Conservation (phyloP, 108 stramenopile species). For the Cyclostephanos tholiformis region DNA sequence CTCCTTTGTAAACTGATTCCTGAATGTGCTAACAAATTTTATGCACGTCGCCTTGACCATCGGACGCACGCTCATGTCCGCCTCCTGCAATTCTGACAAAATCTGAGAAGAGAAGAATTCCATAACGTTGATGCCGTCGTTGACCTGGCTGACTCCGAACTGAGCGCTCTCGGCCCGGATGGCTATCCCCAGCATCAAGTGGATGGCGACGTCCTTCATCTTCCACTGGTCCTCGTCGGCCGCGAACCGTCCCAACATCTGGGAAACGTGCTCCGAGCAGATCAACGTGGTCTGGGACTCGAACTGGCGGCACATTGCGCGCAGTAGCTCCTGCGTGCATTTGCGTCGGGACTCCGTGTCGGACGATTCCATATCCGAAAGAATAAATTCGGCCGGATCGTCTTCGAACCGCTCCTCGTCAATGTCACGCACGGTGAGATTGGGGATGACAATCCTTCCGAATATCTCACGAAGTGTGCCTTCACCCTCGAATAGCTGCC, state of each 20-base stretch:
- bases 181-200: slow-evolving; percentile 92
- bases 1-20: slow-evolving; percentile 86
- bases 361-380: slow-evolving; percentile 94
- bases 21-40: slow-evolving; percentile 96
- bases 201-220: slow-evolving; percentile 95
- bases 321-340: slow-evolving; percentile 89
- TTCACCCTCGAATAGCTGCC: slow-evolving; percentile 76
- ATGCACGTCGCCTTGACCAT: slow-evolving; percentile 92
- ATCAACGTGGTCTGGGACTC: slow-evolving; percentile 85
- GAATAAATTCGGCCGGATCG: slow-evolving; percentile 94
- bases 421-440: slow-evolving; percentile 87
- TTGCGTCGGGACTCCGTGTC: slow-evolving; percentile 94
- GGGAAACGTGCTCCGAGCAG: slow-evolving; percentile 75
- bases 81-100: slow-evolving; percentile 87
- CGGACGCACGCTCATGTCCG: slow-evolving; percentile 71
- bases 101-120: slow-evolving; percentile 86
- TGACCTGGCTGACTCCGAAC: slow-evolving; percentile 88
- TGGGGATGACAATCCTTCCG: slow-evolving; percentile 93
- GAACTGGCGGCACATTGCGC: slow-evolving; percentile 94
- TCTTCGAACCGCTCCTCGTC: slow-evolving; percentile 96
- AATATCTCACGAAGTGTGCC: slow-evolving; percentile 89
- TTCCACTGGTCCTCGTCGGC: slow-evolving; percentile 76
- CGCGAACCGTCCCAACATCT: slow-evolving; percentile 81
- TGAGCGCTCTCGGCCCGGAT: slow-evolving; percentile 80
- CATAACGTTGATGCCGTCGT: slow-evolving; percentile 84